Percentiles rank a stretch among this genome's conserved stretches.
Evolutionary conservation across 2,329 filamentous ascomycete species (phyloP).

Genomic region (Cordyceps cateniannulata): DNA sequence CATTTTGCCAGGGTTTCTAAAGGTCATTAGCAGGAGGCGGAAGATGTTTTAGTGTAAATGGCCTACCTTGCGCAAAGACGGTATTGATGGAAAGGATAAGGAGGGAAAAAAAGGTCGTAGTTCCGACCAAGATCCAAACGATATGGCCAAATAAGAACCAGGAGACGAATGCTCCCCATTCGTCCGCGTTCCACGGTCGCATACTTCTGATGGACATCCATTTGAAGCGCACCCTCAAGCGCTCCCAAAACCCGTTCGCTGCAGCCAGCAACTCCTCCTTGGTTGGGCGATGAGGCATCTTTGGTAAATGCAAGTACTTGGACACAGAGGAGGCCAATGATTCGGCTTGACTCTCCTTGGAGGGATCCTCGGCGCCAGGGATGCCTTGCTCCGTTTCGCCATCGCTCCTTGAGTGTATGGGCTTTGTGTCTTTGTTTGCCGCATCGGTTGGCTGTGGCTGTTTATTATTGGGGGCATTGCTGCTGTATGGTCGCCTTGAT

Average conservation of each 20-base stretch:
- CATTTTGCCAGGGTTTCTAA: slow-evolving; percentile 84
- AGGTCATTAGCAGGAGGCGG: background rate
- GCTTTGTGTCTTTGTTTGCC: background rate
- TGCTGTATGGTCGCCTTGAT: slow-evolving; percentile 2
- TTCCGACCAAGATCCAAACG: slow-evolving; percentile 92
- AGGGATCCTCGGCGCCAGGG: background rate
- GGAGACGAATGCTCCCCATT: slow-evolving; percentile 89
- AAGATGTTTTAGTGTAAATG: background rate
- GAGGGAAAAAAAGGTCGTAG: slow-evolving; percentile 93
- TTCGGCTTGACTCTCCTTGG: slow-evolving; percentile 26
- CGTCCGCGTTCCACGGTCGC: slow-evolving; percentile 90
- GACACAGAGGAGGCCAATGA: slow-evolving; percentile 47
- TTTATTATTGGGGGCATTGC: background rate
- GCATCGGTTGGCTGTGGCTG: background rate
- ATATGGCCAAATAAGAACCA: slow-evolving; percentile 94
- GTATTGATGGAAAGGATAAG: slow-evolving; percentile 90
- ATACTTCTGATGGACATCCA: slow-evolving; percentile 95
- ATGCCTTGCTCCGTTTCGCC: background rate
- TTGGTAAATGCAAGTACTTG: slow-evolving; percentile 55
- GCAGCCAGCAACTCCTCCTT: slow-evolving; percentile 91
- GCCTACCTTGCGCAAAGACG: slow-evolving; percentile 81
- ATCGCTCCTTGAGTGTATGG: background rate
- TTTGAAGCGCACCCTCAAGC: slow-evolving; percentile 87
- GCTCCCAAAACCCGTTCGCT: slow-evolving; percentile 86
- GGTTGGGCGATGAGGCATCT: slow-evolving; percentile 79